Percentiles rank a stretch among this genome's conserved stretches.
phyloP scores from a whole-genome alignment of 345 rosid genomes.

The Corymbia maculata region DNA sequence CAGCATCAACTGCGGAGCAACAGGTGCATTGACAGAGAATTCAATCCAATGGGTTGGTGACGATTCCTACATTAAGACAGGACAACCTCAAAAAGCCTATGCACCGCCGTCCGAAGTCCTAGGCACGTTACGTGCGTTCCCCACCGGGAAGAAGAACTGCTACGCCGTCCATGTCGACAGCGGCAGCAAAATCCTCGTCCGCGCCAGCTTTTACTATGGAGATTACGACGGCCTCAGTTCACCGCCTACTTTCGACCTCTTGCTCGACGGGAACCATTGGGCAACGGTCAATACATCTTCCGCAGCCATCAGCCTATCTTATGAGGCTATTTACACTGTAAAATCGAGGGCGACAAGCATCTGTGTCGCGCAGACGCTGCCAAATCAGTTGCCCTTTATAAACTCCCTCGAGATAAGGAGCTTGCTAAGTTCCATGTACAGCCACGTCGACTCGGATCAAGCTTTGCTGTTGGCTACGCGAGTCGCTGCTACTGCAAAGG shows the following conservation, averaged over 20 bases:
- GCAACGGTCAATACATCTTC: neutral
- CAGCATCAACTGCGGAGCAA: constrained; percentile 4
- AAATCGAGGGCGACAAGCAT: neutral
- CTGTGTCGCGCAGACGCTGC: constrained; percentile 11
- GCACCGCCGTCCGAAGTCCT: neutral
- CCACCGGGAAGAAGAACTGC: constrained; percentile 12
- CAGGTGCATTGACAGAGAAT: neutral
- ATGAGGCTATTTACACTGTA: constrained; percentile 2
- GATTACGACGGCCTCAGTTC: constrained; percentile 1
- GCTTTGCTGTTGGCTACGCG: neutral
- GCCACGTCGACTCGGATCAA: neutral
- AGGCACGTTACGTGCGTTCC: neutral
- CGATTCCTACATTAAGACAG: neutral
- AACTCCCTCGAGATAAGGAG: constrained; percentile 3
- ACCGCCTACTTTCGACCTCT: constrained; percentile 14
- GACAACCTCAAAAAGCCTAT: neutral
- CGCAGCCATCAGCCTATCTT: neutral
- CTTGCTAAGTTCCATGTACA: constrained; percentile 2
- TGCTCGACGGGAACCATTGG: constrained; percentile 15
- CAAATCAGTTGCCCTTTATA: constrained; percentile 12
- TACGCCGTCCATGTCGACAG: neutral
- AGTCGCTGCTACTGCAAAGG: neutral
- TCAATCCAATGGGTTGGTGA: neutral
- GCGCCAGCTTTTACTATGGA: constrained; percentile 12
- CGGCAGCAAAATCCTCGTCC: neutral